A percentile compares a stretch with the other conserved stretches of the same genome.
Evolutionary conservation across 306 rosid species (phyloP).

Genomic region (Trifolium subterraneum): DNA sequence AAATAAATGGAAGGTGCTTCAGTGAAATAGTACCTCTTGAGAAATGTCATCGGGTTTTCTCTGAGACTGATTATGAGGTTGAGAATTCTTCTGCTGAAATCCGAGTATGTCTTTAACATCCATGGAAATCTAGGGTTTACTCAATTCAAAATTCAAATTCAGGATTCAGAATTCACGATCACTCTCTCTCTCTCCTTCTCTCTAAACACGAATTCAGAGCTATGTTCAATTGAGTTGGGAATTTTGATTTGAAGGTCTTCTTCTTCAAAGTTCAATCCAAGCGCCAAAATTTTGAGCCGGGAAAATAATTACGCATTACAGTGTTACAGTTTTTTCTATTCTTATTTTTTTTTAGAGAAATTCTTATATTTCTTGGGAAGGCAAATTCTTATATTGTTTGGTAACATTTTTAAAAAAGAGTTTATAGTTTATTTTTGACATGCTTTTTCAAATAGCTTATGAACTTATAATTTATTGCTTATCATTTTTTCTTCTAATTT

Average conservation of each 20-base stretch:
- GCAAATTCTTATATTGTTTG: too few relatives aligned
- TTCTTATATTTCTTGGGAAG: too few relatives aligned
- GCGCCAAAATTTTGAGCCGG: constrained; percentile 30
- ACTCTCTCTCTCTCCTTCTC: not conserved
- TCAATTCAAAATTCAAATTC: not conserved
- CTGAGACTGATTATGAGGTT: constrained; percentile 82
- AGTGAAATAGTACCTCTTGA: constrained; percentile 61
- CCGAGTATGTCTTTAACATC: constrained; percentile 92
- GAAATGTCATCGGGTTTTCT: constrained; percentile 94
- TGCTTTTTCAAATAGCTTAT: too few relatives aligned
- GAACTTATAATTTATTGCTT: too few relatives aligned
- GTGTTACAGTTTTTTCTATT: too few relatives aligned
- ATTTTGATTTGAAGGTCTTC: not conserved
- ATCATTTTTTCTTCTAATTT: too few relatives aligned
- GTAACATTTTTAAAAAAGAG: too few relatives aligned
- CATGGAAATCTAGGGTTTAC: constrained; percentile 43
- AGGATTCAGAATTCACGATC: not conserved
- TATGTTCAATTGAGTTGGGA: not conserved
- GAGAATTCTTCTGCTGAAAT: constrained; percentile 75
- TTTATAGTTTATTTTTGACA: too few relatives aligned
- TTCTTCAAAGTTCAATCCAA: not conserved
- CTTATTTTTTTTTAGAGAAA: too few relatives aligned
- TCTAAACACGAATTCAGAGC: not conserved
- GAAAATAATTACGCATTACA: too few relatives aligned
- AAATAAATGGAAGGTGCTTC: not conserved